Evolutionary conservation across 1,284 basidiomycete genomes (phyloP), one percentile per base, ranked within the genome.

Genomic region (Abortiporus biennis): DNA sequence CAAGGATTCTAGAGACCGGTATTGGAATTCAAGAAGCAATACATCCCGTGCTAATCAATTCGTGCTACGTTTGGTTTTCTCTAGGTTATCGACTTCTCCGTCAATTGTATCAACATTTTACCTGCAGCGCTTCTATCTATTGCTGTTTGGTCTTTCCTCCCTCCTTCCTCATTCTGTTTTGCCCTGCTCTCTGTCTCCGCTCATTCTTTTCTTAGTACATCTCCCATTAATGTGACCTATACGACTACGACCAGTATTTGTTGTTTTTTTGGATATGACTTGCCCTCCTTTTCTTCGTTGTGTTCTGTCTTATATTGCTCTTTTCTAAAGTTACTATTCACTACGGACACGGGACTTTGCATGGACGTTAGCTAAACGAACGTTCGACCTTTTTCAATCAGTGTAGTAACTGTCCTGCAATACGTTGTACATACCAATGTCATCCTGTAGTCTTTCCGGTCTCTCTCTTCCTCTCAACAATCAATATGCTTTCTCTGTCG

Each of bases 351-450:
- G 27, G 27, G 27, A 29, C 27, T 29, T 38, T 35, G 23, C 37
- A 79, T 70, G 76, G 77, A 81, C 78, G 66, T 71, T 74, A 75
- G 78, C 72, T 68, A 69, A 69, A 25, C 27, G 27, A 29, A 29
- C 27, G 27, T 29, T 29, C 27, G 27, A 66, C 66, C 57, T 58
- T 53, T 68, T 76, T n/a, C n/a, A n/a, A n/a, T n/a, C n/a, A n/a
- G n/a, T n/a, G n/a, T n/a, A n/a, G 71, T 74, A 72, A 64, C 66
- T 64, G 61, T 68, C 55, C 53, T 52, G 47, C 51, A 49, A 45
- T 52, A 55, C 52, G 49, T 47, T 48, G 47, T 48, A 53, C 51
- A 49, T 29, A 29, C 27, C 27, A 29, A 29, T 29, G 27, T 54
- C 49, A 50, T 45, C 51, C 51, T 58, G 55, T 61, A 61, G 54